A percentile compares a stretch with the other conserved stretches of the same genome.
These are phyloP conservation scores for Avena sativa DNA, from an alignment of 176 grass and related monocot species.

Conservation along the genomic window DNA sequence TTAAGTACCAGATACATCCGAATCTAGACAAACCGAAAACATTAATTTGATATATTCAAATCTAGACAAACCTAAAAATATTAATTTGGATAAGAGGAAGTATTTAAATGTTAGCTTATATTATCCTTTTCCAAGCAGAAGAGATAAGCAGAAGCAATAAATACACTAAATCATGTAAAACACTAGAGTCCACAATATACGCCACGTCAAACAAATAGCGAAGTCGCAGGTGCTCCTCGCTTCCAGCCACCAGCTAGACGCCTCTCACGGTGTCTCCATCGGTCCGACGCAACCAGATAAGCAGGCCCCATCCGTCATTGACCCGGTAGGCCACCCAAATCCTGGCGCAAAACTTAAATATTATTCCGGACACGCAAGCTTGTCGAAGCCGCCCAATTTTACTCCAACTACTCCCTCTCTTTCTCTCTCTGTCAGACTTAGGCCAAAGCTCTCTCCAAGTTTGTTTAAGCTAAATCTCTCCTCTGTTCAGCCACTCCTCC, in stretches of 20 bases:
- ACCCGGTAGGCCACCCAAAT: not conserved
- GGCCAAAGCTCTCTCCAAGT: not conserved
- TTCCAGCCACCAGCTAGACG: not conserved
- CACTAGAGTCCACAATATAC: not conserved
- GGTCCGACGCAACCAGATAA: not conserved
- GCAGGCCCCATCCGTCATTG: slow-evolving; percentile 15
- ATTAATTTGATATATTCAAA: no score
- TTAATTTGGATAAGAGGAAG: no score
- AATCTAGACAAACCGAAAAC: no score
- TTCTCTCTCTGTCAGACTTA: not conserved
- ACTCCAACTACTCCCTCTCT: slow-evolving; percentile 23
- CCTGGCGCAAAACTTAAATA: not conserved
- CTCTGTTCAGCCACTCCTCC: not conserved
- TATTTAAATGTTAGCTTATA: no score
- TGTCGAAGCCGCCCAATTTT: slow-evolving; percentile 12
- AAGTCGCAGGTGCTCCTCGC: not conserved
- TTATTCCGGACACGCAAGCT: slow-evolving; percentile 33
- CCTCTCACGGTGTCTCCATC: slow-evolving; percentile 8
- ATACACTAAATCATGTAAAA: not conserved
- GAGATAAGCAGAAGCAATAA: not conserved
- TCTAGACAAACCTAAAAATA: no score
- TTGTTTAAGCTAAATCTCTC: not conserved
- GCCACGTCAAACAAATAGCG: not conserved
- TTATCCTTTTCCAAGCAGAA: no score
- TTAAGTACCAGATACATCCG: no score